Percentiles rank a stretch among this genome's conserved stretches.
phyloP scores from a whole-genome alignment of 2,329 filamentous ascomycete genomes.

The Aspergillus uvarum region DNA sequence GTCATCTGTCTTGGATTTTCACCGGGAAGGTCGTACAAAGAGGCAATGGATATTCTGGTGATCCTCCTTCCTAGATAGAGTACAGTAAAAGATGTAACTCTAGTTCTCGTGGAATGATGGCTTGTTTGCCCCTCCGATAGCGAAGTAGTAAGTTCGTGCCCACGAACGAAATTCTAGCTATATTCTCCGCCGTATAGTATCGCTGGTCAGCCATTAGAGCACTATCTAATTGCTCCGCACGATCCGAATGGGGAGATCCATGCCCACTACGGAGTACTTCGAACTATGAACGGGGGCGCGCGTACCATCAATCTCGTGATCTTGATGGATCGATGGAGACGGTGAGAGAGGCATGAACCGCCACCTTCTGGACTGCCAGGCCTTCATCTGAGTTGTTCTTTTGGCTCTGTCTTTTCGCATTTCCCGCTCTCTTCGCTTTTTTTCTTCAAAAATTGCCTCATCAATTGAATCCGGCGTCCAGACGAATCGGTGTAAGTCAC shows the following conservation, averaged over 20 bases:
- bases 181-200: not conserved
- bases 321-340: conserved; percentile 5
- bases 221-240: not conserved
- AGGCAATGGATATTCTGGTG: not conserved
- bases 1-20: not conserved
- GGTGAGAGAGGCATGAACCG: conserved; percentile 1
- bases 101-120: not conserved
- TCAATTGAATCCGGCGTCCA: not conserved
- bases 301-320: not conserved
- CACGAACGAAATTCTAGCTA: not conserved
- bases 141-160: not conserved
- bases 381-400: not conserved
- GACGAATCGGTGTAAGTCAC: conserved; percentile 5
- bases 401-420: not conserved
- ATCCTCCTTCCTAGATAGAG: not conserved
- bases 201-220: not conserved
- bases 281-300: not conserved
- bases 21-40: not conserved
- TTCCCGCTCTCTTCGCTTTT: not conserved
- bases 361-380: not conserved
- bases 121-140: not conserved
- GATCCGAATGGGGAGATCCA: conserved; percentile 1
- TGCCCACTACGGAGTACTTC: not conserved
- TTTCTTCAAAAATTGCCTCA: not conserved
- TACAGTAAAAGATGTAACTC: not conserved